These are phyloP conservation scores for Dentipellis fragilis DNA, from an alignment of 768 basidiomycete species.

Conservation along the genomic window DNA sequence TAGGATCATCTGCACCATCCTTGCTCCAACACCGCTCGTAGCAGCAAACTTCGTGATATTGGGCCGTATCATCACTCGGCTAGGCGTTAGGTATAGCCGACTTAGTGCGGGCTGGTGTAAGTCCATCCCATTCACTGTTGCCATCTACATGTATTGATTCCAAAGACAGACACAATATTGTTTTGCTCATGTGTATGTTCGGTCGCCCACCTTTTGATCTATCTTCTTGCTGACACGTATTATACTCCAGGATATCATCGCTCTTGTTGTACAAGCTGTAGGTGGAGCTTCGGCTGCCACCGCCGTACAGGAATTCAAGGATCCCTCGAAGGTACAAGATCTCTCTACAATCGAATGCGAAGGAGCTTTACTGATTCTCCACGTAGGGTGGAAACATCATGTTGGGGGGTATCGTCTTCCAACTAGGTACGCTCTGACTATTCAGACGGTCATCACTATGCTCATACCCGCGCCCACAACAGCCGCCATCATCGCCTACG, in stretches of 20 bases:
- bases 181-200: conserved; percentile 8
- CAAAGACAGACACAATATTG: conserved; percentile 5
- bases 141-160: background rate
- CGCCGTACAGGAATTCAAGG: background rate
- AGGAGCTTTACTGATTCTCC: background rate
- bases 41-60: conserved; percentile 12
- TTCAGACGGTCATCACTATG: background rate
- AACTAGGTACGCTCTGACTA: conserved; percentile 9
- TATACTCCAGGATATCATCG: conserved; percentile 8
- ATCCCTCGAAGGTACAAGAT: background rate
- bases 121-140: background rate
- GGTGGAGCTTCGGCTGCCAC: conserved; percentile 7
- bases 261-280: background rate
- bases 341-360: background rate
- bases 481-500: background rate
- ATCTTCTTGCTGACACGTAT: background rate
- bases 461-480: background rate
- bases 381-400: conserved; percentile 20
- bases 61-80: conserved; percentile 8
- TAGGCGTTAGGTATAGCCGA: conserved; percentile 11
- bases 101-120: conserved; percentile 8
- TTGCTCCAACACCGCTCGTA: conserved; percentile 12
- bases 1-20: conserved; percentile 3
- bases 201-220: background rate
- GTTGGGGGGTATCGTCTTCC: conserved; percentile 21